Conservation (phyloP, 202 grass and related monocot genomes). For the Setaria viridis region DNA sequence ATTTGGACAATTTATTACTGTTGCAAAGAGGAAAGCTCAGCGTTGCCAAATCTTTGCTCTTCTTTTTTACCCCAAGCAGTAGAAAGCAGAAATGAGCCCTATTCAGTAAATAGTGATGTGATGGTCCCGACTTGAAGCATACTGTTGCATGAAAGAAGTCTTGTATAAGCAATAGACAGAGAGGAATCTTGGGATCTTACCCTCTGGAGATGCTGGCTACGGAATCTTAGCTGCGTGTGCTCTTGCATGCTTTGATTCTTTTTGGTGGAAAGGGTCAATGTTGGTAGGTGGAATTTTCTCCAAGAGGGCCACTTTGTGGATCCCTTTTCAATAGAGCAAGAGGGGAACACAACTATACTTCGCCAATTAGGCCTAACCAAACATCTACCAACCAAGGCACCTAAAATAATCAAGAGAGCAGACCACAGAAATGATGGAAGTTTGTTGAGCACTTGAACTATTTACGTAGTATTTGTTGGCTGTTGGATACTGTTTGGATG, state of each 20-base stretch:
- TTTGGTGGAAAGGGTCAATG: conserved; percentile 46
- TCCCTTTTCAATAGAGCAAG: conserved; percentile 49
- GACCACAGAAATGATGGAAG: conserved; percentile 12
- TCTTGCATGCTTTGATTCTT: conserved; percentile 54
- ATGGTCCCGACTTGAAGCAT: conserved; percentile 32
- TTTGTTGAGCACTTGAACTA: conserved; percentile 35
- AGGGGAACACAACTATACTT: conserved; percentile 35
- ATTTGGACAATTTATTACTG: conserved; percentile 11
- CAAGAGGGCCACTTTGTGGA: conserved; percentile 42
- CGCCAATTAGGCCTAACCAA: conserved; percentile 51
- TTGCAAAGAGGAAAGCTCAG: neutral
- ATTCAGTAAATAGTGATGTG: conserved; percentile 8
- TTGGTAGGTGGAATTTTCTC: conserved; percentile 54
- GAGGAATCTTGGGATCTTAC: conserved; percentile 39
- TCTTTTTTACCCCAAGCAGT: conserved; percentile 12
- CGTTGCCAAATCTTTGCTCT: conserved; percentile 1
- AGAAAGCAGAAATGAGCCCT: conserved; percentile 4
- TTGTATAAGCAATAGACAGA: conserved; percentile 32
- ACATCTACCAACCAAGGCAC: conserved; percentile 49
- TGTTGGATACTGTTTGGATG: conserved; percentile 25
- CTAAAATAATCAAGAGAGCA: conserved; percentile 42
- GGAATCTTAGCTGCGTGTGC: conserved; percentile 54
- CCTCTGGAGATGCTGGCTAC: conserved; percentile 46
- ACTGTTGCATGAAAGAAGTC: conserved; percentile 29
- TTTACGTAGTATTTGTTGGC: conserved; percentile 18